Evolutionary conservation across 164 flowering plant species (phyloP).

Genomic region (Malania oleifera): DNA sequence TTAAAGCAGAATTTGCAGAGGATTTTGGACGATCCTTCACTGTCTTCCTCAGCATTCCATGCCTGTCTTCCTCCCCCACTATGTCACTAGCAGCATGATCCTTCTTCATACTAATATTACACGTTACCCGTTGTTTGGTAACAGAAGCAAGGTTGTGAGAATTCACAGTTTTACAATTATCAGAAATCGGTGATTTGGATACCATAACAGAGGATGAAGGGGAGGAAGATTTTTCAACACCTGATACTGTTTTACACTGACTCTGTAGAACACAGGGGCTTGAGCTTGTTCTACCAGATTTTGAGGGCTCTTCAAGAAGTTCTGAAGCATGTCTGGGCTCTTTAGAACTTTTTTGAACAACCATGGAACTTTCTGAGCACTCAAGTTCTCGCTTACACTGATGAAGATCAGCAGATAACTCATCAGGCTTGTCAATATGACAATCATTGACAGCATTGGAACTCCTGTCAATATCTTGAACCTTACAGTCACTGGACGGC

Average conservation of each 20-base stretch:
- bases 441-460: slow-evolving; percentile 21
- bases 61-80: slow-evolving; percentile 33
- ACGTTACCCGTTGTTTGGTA: slow-evolving; percentile 27
- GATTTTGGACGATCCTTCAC: slow-evolving; percentile 43
- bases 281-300: slow-evolving; percentile 15
- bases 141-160: slow-evolving; percentile 22
- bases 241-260: slow-evolving; percentile 36
- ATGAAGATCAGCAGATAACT: slow-evolving; percentile 22
- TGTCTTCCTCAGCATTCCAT: slow-evolving; percentile 26
- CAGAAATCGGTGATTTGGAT: slow-evolving; percentile 35
- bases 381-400: slow-evolving; percentile 23
- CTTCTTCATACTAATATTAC: slow-evolving; percentile 31
- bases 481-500: slow-evolving; percentile 25
- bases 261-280: slow-evolving; percentile 20
- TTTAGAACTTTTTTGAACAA: slow-evolving; percentile 26
- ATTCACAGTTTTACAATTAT: slow-evolving; percentile 25
- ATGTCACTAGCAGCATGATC: slow-evolving; percentile 24
- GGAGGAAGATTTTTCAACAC: slow-evolving; percentile 44
- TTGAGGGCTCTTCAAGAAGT: slow-evolving; percentile 30
- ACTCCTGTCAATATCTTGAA: slow-evolving; percentile 24
- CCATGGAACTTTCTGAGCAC: slow-evolving; percentile 22
- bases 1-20: slow-evolving; percentile 28
- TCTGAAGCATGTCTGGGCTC: slow-evolving; percentile 32
- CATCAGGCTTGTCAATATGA: slow-evolving; percentile 19
- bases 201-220: slow-evolving; percentile 19